Evolutionary conservation across 108 stramenopile genomes (phyloP), one percentile per base, ranked within the genome.

Genomic region (Poteriospumella lacustris): DNA sequence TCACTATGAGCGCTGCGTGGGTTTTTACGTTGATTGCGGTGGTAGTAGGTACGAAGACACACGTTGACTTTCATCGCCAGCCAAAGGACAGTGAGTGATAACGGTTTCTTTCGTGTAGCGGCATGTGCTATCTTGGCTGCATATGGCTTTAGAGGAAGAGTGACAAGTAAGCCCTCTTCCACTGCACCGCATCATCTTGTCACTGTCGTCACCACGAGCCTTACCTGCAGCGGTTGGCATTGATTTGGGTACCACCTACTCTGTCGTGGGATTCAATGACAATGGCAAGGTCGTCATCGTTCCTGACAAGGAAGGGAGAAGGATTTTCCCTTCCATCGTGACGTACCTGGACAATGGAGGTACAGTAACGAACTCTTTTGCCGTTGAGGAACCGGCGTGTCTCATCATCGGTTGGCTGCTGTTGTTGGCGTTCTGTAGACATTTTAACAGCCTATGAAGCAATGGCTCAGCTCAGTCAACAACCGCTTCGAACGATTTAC

Each of bases 241-340:
- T 43, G 87, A 88, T 56, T 78, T 88, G 43, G 87, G 87, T 26
- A 88, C 87, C 28, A 88, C 87, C 0, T 88, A 58, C 85, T 85
- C 84, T 26, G 87, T 88, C 3, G 83, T 84, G 24, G 86, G 79
- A 38, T 82, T 88, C 44, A 24, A 62, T 15, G 43, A 58, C 28
- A 29, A 2, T 41, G 47, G 75, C 28, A 84, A 86, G 41, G 81
- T 79, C 78, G 42, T 40, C 0, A 82, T 85, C 1, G 72, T 83
- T 44, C 36, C 40, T 1, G 83, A 77, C 39, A 26, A 24, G 42
- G 79, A 79, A 1, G 82, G 84, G 33, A 43, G 24, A 43, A 38
- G 28, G 1, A 78, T 86, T 31, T n/a, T 82, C 15, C 83, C 84
- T 28, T 85, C 82, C 39, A 76, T 83, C 39, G 84, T 84, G 2